Evolutionary conservation across 2,329 filamentous ascomycete species (phyloP).

Genomic region (Alternaria sp.): DNA sequence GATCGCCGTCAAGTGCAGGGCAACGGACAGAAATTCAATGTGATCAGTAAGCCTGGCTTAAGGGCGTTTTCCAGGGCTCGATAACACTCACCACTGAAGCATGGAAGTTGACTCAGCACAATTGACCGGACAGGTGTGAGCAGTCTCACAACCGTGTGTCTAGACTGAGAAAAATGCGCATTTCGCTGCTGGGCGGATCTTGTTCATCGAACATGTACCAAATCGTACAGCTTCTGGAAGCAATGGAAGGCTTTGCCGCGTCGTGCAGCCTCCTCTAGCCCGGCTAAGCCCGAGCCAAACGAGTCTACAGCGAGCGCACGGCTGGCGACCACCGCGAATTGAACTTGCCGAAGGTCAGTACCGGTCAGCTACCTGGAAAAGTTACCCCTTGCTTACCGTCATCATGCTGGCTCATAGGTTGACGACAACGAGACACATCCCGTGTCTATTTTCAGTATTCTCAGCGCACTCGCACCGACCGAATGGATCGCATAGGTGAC

Average conservation of each 20-base stretch:
- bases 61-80: neutral
- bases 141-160: neutral
- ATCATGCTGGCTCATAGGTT: neutral
- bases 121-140: neutral
- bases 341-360: constrained; percentile 5
- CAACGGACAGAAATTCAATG: neutral
- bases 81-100: neutral
- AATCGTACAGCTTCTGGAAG: constrained; percentile 18
- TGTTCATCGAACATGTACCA: constrained; percentile 8
- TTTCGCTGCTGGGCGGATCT: neutral
- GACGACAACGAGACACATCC: neutral
- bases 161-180: neutral
- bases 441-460: neutral
- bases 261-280: neutral
- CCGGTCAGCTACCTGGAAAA: constrained; percentile 6
- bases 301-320: neutral
- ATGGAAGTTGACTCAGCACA: neutral
- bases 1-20: constrained; percentile 4
- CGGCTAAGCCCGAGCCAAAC: neutral
- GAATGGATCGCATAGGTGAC: neutral
- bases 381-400: constrained; percentile 13
- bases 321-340: neutral
- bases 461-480: neutral
- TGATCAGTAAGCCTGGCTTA: neutral
- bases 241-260: constrained; percentile 9